These are phyloP conservation scores for Botrytis squamosa DNA, from an alignment of 2,329 filamentous ascomycete genomes.

Conservation along the genomic window DNA sequence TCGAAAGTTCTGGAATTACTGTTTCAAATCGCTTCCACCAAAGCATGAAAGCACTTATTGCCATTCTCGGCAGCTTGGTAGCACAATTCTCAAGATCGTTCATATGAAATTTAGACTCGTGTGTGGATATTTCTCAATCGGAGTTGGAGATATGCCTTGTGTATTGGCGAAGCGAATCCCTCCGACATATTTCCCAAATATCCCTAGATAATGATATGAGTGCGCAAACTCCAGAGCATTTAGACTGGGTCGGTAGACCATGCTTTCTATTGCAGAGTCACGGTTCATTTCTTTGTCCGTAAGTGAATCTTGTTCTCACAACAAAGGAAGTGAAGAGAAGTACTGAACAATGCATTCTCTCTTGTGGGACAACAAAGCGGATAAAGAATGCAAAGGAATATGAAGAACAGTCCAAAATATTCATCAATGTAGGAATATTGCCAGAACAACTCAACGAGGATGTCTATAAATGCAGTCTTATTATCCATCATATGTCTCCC, in stretches of 20 bases:
- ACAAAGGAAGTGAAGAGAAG: background rate
- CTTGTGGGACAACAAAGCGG: background rate
- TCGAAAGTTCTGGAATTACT: background rate
- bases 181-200: background rate
- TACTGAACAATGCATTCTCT: background rate
- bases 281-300: background rate
- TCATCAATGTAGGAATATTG: background rate
- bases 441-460: background rate
- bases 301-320: background rate
- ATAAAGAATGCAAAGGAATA: background rate
- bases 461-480: background rate
- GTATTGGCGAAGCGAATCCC: background rate
- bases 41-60: background rate
- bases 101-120: background rate
- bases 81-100: background rate
- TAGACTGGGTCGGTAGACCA: background rate
- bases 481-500: background rate
- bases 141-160: background rate
- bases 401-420: background rate
- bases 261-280: background rate
- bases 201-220: background rate
- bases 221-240: background rate
- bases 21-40: background rate
- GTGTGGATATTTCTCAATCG: background rate
- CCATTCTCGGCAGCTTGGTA: background rate